Base-by-base conservation (phyloP, 2,329 filamentous ascomycete genomes). In the Bipolaris cookei region DNA sequence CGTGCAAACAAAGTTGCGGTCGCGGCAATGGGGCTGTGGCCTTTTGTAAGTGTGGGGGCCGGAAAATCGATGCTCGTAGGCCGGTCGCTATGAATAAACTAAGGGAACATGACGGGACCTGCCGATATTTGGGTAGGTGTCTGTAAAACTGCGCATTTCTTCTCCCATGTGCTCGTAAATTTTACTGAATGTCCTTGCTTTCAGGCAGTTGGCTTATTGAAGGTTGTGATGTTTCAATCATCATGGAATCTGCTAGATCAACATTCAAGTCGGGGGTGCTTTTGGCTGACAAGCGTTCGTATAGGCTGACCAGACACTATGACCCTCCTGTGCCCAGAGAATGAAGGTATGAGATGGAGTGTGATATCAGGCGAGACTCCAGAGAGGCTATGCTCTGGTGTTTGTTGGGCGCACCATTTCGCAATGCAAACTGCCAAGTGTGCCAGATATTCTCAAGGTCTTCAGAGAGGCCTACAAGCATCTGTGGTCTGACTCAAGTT, bases 11-110 rank as follows among this genome's bases (percentile, higher is more conserved):
- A 60, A 49, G 30, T 28, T 35, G 44, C 35, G 39, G 59, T 60
- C 35, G 60, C 59, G 61, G 60, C 65, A 20, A 37, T 30, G 50
- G 62, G 63, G 63, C 61, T 62, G 54, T 64, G 61, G 62, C 35
- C 50, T 28, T 30, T 21, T 51, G 42, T 28, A 51, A 35, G 44
- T 51, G 54, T 59, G 61, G 61, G 58, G 58, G 61, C 61, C 44
- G 47, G 21, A 35, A 61, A 45, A 39, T 51, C 34, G 43, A 58
- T 45, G 47, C 49, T 56, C 32, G 47, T 44, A 32, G 42, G 47
- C 28, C 7, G 30, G 34, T 20, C 34, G 14, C 28, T 30, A 28
- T 43, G 52, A 30, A 39, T 16, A 37, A 47, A n/a, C 23, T 28
- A 41, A 20, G 28, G 8, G 10, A 30, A 14, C n/a, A 30, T 16